These are phyloP conservation scores for Sextonia rubra DNA, from an alignment of 164 flowering plant genomes.

Conservation along the genomic window DNA sequence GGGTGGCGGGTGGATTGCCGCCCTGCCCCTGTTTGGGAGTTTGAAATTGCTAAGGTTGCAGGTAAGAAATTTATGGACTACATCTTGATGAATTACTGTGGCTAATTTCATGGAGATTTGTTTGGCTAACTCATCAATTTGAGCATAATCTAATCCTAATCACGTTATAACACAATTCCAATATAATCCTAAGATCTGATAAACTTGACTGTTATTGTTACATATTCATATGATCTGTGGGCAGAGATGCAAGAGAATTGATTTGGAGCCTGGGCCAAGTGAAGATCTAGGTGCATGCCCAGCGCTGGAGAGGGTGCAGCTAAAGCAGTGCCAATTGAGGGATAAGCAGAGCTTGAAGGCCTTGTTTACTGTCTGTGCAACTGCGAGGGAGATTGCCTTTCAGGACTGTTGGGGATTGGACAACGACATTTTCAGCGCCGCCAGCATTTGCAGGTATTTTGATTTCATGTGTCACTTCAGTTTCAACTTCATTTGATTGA, in stretches of 20 bases:
- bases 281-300: conserved; percentile 71
- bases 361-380: conserved; percentile 56
- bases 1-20: conserved; percentile 93
- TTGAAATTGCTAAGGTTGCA: conserved; percentile 65
- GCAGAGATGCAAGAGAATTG: conserved; percentile 62
- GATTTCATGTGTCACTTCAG: conserved; percentile 7
- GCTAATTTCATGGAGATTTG: too few relatives aligned
- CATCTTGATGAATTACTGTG: too few relatives aligned
- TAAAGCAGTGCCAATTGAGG: conserved; percentile 76
- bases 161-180: too few relatives aligned
- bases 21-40: conserved; percentile 62
- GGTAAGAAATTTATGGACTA: too few relatives aligned
- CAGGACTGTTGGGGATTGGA: conserved; percentile 90
- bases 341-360: conserved; percentile 54
- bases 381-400: conserved; percentile 55
- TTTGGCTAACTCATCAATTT: too few relatives aligned
- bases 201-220: too few relatives aligned
- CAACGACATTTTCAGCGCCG: conserved; percentile 55
- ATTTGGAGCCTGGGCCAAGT: conserved; percentile 48
- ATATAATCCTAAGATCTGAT: too few relatives aligned
- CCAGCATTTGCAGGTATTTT: conserved; percentile 62
- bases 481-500: neutral
- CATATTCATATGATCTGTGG: conserved; percentile 14
- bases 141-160: too few relatives aligned
- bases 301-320: conserved; percentile 58